Percentiles rank a stretch among this genome's conserved stretches.
phyloP scores from a whole-genome alignment of 2,329 filamentous ascomycete genomes.

The Erysiphe pulchra region DNA sequence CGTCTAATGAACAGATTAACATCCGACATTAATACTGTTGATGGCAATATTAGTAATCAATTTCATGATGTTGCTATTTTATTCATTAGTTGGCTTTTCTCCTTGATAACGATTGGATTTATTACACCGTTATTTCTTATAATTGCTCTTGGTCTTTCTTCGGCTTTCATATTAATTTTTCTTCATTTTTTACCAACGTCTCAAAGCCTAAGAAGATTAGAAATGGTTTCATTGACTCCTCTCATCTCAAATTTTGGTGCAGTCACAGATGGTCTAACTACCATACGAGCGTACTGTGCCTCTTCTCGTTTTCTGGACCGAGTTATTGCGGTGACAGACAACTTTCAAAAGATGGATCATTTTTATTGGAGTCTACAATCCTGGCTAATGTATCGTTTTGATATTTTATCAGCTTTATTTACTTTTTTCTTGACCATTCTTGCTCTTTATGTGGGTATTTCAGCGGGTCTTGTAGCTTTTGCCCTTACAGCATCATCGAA shows the following conservation, averaged over 20 bases:
- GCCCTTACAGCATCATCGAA: slow-evolving; percentile 47
- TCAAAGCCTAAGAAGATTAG: slow-evolving; percentile 56
- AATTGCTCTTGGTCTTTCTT: slow-evolving; percentile 42
- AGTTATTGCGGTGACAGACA: slow-evolving; percentile 59
- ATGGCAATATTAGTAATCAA: slow-evolving; percentile 57
- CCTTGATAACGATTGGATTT: slow-evolving; percentile 52
- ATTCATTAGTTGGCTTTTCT: slow-evolving; percentile 43
- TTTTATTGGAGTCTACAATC: slow-evolving; percentile 80
- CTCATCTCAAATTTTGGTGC: slow-evolving; percentile 85
- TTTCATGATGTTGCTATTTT: slow-evolving; percentile 48
- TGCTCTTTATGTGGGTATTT: slow-evolving; percentile 49
- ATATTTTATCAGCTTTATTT: slow-evolving; percentile 42
- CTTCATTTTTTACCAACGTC: slow-evolving; percentile 56
- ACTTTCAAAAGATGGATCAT: slow-evolving; percentile 85
- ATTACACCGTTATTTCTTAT: slow-evolving; percentile 54
- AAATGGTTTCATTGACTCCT: slow-evolving; percentile 73
- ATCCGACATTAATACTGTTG: slow-evolving; percentile 69
- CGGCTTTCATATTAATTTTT: slow-evolving; percentile 49
- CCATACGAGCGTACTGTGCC: slow-evolving; percentile 60
- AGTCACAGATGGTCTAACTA: slow-evolving; percentile 61
- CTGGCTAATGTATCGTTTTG: slow-evolving; percentile 65
- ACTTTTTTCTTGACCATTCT: slow-evolving; percentile 49
- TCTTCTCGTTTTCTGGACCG: slow-evolving; percentile 56
- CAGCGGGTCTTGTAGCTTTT: slow-evolving; percentile 60
- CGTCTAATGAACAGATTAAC: slow-evolving; percentile 81